A percentile compares a stretch with the other conserved stretches of the same genome.
Conservation (phyloP, 1,139 yeast species). For the Zhuliangozyma blackwelliae region DNA sequence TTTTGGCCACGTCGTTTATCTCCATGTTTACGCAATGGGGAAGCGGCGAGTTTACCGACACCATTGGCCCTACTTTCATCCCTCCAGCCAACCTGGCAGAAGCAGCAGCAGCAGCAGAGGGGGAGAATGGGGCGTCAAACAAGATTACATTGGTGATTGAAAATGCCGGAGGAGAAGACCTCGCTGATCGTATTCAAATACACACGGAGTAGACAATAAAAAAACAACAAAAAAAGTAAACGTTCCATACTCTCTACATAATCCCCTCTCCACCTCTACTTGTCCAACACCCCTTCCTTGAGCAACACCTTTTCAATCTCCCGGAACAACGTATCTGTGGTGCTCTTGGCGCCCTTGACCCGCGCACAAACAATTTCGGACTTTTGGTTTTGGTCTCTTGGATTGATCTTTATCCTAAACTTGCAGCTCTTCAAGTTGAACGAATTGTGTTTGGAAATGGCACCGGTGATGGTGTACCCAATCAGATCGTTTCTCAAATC, state of each 20-base stretch:
- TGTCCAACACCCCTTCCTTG: slow-evolving; percentile 45
- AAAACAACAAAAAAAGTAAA: slow-evolving; percentile 5
- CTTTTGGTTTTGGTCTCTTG: slow-evolving; percentile 37
- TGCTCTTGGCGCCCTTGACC: slow-evolving; percentile 41
- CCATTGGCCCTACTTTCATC: slow-evolving; percentile 48
- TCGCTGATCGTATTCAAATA: neutral
- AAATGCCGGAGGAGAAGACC: neutral
- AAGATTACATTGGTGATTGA: slow-evolving; percentile 5
- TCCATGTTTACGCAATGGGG: slow-evolving; percentile 68
- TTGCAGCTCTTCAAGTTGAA: slow-evolving; percentile 62
- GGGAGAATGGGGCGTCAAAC: neutral
- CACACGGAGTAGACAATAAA: neutral
- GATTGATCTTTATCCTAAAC: slow-evolving; percentile 51
- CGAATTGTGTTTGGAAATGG: slow-evolving; percentile 57
- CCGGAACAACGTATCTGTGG: slow-evolving; percentile 41
- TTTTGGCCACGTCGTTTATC: slow-evolving; percentile 53
- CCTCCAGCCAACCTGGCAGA: slow-evolving; percentile 7
- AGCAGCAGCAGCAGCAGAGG: neutral
- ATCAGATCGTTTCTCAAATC: slow-evolving; percentile 47
- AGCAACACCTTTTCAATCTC: slow-evolving; percentile 45
- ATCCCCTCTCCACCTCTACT: slow-evolving; percentile 3
- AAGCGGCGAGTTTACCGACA: slow-evolving; percentile 47
- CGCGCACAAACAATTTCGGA: slow-evolving; percentile 45
- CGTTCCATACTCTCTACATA: slow-evolving; percentile 2
- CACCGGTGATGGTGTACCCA: slow-evolving; percentile 49